These are phyloP conservation scores for Sugiyamaella americana DNA, from an alignment of 805 yeast genomes.

Conservation along the genomic window DNA sequence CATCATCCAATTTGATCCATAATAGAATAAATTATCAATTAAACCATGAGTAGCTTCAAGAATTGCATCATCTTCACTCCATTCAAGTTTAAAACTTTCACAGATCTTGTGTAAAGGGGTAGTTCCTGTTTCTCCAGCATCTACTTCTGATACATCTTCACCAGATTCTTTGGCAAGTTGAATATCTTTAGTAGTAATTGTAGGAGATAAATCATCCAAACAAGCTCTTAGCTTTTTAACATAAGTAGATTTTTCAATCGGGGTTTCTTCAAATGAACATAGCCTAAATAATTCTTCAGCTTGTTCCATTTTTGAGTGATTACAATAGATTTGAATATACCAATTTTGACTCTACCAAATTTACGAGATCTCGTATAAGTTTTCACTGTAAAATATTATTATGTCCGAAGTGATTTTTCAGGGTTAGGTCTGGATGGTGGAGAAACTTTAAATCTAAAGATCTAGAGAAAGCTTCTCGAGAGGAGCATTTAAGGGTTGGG, in stretches of 20 bases:
- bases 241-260: constrained; percentile 14
- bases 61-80: constrained; percentile 39
- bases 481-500: no score
- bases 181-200: constrained; percentile 75
- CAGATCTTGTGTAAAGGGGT: constrained; percentile 74
- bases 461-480: neutral
- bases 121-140: constrained; percentile 46
- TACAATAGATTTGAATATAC: no score
- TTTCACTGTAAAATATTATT: neutral
- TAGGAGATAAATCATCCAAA: constrained; percentile 70
- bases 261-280: constrained; percentile 15
- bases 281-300: constrained; percentile 8
- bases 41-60: constrained; percentile 43
- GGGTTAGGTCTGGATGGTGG: neutral
- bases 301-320: neutral
- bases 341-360: no score
- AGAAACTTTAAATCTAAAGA: no score
- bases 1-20: constrained; percentile 91
- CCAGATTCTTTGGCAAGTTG: constrained; percentile 24
- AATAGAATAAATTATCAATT: constrained; percentile 63
- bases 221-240: constrained; percentile 35
- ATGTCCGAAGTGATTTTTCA: neutral
- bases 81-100: constrained; percentile 40
- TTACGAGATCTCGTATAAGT: no score
- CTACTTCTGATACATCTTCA: constrained; percentile 12